Percentiles rank a stretch among this genome's conserved stretches.
Evolutionary conservation across 495 filamentous ascomycete species (phyloP).

Genomic region (Glonium stellatum): DNA sequence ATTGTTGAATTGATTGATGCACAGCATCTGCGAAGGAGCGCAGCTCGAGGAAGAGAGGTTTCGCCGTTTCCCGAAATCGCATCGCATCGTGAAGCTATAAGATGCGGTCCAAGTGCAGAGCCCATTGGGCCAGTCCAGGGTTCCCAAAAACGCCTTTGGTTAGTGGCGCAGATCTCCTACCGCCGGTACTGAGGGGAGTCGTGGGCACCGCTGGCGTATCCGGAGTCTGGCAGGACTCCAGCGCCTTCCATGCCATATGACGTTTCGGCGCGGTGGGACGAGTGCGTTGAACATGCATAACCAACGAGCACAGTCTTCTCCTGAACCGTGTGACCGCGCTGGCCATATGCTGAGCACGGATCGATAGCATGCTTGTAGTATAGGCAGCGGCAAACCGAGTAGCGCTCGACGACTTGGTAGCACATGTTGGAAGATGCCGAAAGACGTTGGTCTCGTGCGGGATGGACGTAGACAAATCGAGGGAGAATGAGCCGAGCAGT

Average conservation of each 20-base stretch:
- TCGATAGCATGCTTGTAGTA: constrained; percentile 76
- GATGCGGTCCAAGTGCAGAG: not conserved
- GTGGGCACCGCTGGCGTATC: constrained; percentile 43
- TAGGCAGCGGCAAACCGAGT: constrained; percentile 71
- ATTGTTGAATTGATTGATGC: constrained; percentile 1
- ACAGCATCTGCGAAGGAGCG: constrained; percentile 8
- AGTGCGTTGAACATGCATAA: constrained; percentile 64
- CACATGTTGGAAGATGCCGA: constrained; percentile 27
- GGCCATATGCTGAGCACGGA: constrained; percentile 62
- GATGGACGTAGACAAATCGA: not conserved
- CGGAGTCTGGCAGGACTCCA: constrained; percentile 42
- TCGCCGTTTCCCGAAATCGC: no score
- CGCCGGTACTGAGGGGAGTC: constrained; percentile 8
- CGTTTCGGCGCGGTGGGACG: constrained; percentile 36
- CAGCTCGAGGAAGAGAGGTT: constrained; percentile 14
- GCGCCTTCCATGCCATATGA: constrained; percentile 9
- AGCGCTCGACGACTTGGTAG: constrained; percentile 39
- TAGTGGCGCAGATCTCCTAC: not conserved
- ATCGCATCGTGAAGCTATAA: not conserved
- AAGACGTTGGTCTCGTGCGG: not conserved
- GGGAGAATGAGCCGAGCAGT: not conserved
- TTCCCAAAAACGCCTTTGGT: not conserved
- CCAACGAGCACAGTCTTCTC: constrained; percentile 74
- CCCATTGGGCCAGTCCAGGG: not conserved
- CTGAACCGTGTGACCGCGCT: constrained; percentile 62